Percentiles rank a stretch among this genome's conserved stretches.
These are phyloP conservation scores for Phialocephala subalpina DNA, from an alignment of 2,329 filamentous ascomycete genomes.

Conservation along the genomic window DNA sequence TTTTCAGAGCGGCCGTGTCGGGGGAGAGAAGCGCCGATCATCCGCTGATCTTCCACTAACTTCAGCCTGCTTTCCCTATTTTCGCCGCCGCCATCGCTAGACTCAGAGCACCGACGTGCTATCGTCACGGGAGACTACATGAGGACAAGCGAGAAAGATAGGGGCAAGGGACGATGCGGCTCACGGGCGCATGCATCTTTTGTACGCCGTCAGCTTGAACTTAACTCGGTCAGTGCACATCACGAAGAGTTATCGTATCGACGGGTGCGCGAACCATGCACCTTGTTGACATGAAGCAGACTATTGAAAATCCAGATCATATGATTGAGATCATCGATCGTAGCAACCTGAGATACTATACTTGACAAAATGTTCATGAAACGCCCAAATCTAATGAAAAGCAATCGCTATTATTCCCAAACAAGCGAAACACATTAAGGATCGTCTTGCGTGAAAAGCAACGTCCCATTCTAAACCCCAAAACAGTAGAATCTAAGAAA, in stretches of 20 bases:
- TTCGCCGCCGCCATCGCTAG: not conserved
- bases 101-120: not conserved
- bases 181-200: not conserved
- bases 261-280: not conserved
- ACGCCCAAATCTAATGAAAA: not conserved
- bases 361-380: not conserved
- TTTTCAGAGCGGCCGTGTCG: not conserved
- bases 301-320: not conserved
- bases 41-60: not conserved
- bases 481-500: not conserved
- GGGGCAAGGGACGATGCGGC: not conserved
- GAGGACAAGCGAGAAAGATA: not conserved
- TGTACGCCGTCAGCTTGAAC: not conserved
- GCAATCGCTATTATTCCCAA: not conserved
- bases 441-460: not conserved
- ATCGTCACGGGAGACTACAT: not conserved
- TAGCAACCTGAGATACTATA: not conserved
- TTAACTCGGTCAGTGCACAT: not conserved
- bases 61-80: constrained; percentile 1
- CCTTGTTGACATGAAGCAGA: not conserved
- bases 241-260: not conserved
- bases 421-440: not conserved
- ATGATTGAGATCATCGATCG: not conserved
- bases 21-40: not conserved
- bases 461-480: constrained; percentile 5